Percentiles rank a stretch among this genome's conserved stretches.
Conservation (phyloP, 2,329 filamentous ascomycete genomes). For the Mollisiaceae sp. region DNA sequence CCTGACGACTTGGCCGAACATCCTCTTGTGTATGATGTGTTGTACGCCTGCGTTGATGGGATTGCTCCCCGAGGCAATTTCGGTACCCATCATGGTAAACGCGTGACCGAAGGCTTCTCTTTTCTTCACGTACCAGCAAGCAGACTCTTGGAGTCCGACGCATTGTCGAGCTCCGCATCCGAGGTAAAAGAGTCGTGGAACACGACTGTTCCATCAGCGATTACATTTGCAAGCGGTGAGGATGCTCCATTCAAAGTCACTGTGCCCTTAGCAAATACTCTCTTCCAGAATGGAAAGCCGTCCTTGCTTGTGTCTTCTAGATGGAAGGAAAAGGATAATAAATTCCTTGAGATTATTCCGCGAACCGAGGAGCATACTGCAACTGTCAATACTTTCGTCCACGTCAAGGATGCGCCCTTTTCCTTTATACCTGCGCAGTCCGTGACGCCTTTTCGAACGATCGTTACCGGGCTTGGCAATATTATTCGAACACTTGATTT, state of each 20-base stretch:
- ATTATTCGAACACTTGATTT: slow-evolving; percentile 71
- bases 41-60: slow-evolving; percentile 62
- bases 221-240: neutral
- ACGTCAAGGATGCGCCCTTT: neutral
- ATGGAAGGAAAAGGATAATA: slow-evolving; percentile 42
- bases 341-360: slow-evolving; percentile 22
- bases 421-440: slow-evolving; percentile 58
- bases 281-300: slow-evolving; percentile 71
- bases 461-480: slow-evolving; percentile 75
- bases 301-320: slow-evolving; percentile 60
- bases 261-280: slow-evolving; percentile 76
- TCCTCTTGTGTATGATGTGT: slow-evolving; percentile 48
- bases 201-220: neutral
- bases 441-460: slow-evolving; percentile 64
- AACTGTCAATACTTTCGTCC: slow-evolving; percentile 22
- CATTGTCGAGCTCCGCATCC: too few species aligned
- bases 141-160: neutral
- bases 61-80: slow-evolving; percentile 45
- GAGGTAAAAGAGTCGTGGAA: neutral
- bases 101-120: slow-evolving; percentile 52
- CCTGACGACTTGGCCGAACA: neutral
- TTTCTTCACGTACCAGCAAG: slow-evolving; percentile 51
- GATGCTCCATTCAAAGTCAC: slow-evolving; percentile 33
- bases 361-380: slow-evolving; percentile 27
- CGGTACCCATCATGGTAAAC: neutral